Conservation (phyloP, 2,329 filamentous ascomycete species). For the Pseudogymnoascus sp. region DNA sequence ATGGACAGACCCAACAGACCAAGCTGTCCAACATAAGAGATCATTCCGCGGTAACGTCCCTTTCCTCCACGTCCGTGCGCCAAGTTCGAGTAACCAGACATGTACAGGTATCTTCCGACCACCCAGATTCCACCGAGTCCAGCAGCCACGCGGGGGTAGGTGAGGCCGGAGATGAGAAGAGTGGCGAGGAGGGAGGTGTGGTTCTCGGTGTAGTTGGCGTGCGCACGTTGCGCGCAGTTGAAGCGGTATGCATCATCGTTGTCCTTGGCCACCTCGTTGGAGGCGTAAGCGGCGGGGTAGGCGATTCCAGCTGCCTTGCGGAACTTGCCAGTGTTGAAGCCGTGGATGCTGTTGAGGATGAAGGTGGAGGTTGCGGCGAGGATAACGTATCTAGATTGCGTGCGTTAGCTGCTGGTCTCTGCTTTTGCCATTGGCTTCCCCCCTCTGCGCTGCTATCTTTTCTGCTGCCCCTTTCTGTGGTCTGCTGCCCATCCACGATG, state of each 20-base stretch:
- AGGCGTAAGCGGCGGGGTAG: conserved; percentile 53
- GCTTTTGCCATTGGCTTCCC: not conserved
- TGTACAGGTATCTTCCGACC: conserved; percentile 46
- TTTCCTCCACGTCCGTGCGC: conserved; percentile 15
- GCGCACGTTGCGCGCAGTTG: conserved; percentile 59
- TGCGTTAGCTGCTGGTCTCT: not conserved
- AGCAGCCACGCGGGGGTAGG: conserved; percentile 44
- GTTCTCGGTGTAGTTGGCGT: conserved; percentile 58
- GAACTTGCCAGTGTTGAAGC: conserved; percentile 37
- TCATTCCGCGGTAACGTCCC: conserved; percentile 21
- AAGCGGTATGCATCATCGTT: conserved; percentile 48
- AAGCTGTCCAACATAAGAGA: conserved; percentile 21
- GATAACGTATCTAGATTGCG: conserved; percentile 49
- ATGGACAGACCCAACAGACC: conserved; percentile 21
- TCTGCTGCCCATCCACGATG: not conserved
- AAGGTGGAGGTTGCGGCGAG: conserved; percentile 48
- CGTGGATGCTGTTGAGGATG: conserved; percentile 50
- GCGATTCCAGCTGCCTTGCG: conserved; percentile 47
- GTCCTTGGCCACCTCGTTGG: conserved; percentile 45
- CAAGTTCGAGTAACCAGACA: conserved; percentile 41
- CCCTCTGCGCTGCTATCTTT: not conserved
- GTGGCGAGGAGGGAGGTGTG: conserved; percentile 44
- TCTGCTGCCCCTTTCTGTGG: not conserved
- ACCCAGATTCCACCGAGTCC: conserved; percentile 46
- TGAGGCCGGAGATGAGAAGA: conserved; percentile 49